These are phyloP conservation scores for Rubia occidens DNA, from an alignment of 305 asterid species.

Conservation along the genomic window DNA sequence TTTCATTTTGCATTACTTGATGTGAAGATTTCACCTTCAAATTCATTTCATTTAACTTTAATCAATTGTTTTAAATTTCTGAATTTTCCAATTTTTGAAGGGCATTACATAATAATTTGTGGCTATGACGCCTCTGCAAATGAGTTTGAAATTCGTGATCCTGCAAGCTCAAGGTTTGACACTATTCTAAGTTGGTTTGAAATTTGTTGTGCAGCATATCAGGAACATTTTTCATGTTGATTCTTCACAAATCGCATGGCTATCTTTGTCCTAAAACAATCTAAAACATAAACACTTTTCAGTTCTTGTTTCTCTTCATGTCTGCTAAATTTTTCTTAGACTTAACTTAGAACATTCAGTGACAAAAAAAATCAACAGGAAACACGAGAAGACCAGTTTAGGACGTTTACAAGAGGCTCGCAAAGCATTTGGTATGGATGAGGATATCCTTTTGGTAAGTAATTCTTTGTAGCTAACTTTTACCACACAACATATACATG, in stretches of 20 bases:
- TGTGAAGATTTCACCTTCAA: background rate
- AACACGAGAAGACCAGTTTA: conserved; percentile 52
- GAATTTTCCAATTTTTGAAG: conserved; percentile 28
- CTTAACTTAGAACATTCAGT: background rate
- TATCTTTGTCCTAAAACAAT: background rate
- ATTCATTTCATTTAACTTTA: background rate
- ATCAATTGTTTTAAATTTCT: conserved; percentile 6
- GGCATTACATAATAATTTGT: conserved; percentile 82
- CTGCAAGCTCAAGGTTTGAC: conserved; percentile 77
- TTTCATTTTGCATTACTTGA: background rate
- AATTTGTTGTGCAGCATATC: background rate
- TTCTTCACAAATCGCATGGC: background rate
- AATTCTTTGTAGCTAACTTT: background rate
- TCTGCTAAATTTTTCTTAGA: background rate
- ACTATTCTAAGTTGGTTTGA: background rate
- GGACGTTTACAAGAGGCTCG: conserved; percentile 73
- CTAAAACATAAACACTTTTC: background rate
- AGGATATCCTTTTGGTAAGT: conserved; percentile 82
- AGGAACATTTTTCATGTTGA: background rate
- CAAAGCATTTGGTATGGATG: conserved; percentile 91
- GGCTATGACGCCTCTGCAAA: conserved; percentile 67
- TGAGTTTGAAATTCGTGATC: conserved; percentile 98
- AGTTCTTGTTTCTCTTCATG: background rate
- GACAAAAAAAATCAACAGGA: conserved; percentile 34
- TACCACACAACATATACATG: too few relatives aligned